Evolutionary conservation across 805 yeast genomes (phyloP).

Genomic region (Sugiyamaella valdiviana): DNA sequence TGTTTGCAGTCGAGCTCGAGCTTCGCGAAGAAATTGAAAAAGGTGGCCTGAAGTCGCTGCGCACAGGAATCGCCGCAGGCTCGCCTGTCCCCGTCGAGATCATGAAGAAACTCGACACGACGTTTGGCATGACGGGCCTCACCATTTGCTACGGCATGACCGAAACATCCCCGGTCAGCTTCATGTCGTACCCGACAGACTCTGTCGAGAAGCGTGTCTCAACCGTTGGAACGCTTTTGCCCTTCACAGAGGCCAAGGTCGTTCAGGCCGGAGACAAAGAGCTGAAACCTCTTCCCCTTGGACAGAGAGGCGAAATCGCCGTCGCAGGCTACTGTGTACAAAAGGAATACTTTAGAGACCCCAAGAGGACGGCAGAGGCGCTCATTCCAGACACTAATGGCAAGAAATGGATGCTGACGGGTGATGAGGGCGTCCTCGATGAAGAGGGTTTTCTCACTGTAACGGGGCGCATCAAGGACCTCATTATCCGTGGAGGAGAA

Average conservation of each 20-base stretch:
- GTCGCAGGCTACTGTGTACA: constrained; percentile 28
- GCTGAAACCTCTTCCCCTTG: constrained; percentile 23
- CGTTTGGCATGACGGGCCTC: constrained; percentile 22
- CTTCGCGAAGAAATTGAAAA: constrained; percentile 18
- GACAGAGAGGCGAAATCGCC: constrained; percentile 26
- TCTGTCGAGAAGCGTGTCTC: constrained; percentile 22
- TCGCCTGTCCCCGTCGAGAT: constrained; percentile 30
- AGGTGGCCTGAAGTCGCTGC: constrained; percentile 23
- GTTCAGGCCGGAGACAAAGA: constrained; percentile 16
- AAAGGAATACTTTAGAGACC: constrained; percentile 23
- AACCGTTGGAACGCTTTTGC: constrained; percentile 28
- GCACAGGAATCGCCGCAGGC: constrained; percentile 31
- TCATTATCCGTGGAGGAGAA: constrained; percentile 31
- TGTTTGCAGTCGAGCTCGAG: constrained; percentile 28
- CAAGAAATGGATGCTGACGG: constrained; percentile 28
- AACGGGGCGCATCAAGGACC: constrained; percentile 31
- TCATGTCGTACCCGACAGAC: constrained; percentile 27
- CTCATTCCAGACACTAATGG: constrained; percentile 24
- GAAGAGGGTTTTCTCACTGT: constrained; percentile 25
- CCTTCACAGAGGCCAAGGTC: constrained; percentile 27
- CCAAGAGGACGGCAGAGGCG: constrained; percentile 23
- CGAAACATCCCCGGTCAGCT: constrained; percentile 29
- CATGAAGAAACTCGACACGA: constrained; percentile 20
- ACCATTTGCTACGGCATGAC: constrained; percentile 32
- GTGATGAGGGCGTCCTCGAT: constrained; percentile 29